Evolutionary conservation across 2,329 filamentous ascomycete genomes (phyloP), one percentile per base, ranked within the genome.

Genomic region (Mycosphaerella sp.): DNA sequence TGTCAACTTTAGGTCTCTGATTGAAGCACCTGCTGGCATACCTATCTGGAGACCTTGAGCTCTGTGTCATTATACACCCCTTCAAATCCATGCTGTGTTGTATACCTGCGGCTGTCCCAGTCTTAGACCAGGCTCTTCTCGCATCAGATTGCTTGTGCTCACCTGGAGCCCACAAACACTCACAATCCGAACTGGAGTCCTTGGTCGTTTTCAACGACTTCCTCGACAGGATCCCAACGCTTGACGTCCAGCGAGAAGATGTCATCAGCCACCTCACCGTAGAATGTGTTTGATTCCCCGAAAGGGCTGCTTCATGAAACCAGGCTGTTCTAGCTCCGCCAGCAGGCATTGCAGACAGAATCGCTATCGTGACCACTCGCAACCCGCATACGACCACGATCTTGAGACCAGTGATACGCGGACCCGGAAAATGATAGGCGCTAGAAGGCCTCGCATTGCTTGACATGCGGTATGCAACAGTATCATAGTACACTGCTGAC

Each of bases 311-410:
- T 59, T 71, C 67, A 16, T 66, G 1, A 71, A 69, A 30, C 64
- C 67, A 2, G 70, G 69, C 3, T 71, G 65, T 0, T 69, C 70
- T 12, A 71, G 59, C 28, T 55, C 59, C 10, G 68, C 55, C 71
- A n/a, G n/a, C 69, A 1, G 70, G 69, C 70, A 72, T 72, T 1
- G 64, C 69, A 54, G 72, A 69, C 3, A 60, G 55, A 7, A 65
- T 65, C 16, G 54, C 51, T 37, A 50, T 45, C 9, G 64, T 68
- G 1, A 67, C 68, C 27, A 71, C 59, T 14, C 68, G 60, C 35
- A 71, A 52, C 55, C 71, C 70, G 43, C 70, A 70, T 7, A 66
- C 59, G 3, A 65, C 67, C 21, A 62, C 60, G 25, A 71, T 56
- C 41, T 70, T 65, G 21, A 71, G 54, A 1, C 70, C 69, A 2